Percentiles rank a stretch among this genome's conserved stretches.
Conservation (phyloP, 2,329 filamentous ascomycete genomes). For the Fusarium ambrosium region DNA sequence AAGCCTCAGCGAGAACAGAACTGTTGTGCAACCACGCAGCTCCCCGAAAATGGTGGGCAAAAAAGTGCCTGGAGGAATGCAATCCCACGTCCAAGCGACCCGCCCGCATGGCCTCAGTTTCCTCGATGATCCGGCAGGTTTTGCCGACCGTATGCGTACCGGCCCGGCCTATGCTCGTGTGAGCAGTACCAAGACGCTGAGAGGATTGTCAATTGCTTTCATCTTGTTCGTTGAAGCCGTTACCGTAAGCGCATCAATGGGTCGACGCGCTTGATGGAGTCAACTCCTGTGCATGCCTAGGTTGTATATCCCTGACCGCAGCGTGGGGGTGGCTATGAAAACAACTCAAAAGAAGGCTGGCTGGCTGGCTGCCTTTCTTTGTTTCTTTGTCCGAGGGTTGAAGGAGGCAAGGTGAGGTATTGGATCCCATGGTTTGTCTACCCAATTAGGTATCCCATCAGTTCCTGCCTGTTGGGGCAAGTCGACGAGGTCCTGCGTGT, state of each 20-base stretch:
- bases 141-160: conserved; percentile 25
- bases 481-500: neutral
- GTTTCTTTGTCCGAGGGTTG: neutral
- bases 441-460: neutral
- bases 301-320: neutral
- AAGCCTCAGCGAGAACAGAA: conserved; percentile 8
- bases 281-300: neutral
- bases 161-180: conserved; percentile 20
- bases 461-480: neutral
- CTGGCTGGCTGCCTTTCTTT: neutral
- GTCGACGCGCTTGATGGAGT: neutral
- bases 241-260: conserved; percentile 1
- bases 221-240: conserved; percentile 3
- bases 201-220: conserved; percentile 10
- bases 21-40: conserved; percentile 25
- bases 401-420: neutral
- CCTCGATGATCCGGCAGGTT: conserved; percentile 1
- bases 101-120: conserved; percentile 7
- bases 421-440: neutral
- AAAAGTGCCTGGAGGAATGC: neutral
- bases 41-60: conserved; percentile 14
- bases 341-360: neutral
- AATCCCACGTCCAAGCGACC: conserved; percentile 8
- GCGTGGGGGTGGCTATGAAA: conserved; percentile 5
- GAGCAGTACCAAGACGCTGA: neutral